A percentile compares a stretch with the other conserved stretches of the same genome.
Conservation (phyloP, 2,329 filamentous ascomycete genomes). For the Fusarium chaquense region DNA sequence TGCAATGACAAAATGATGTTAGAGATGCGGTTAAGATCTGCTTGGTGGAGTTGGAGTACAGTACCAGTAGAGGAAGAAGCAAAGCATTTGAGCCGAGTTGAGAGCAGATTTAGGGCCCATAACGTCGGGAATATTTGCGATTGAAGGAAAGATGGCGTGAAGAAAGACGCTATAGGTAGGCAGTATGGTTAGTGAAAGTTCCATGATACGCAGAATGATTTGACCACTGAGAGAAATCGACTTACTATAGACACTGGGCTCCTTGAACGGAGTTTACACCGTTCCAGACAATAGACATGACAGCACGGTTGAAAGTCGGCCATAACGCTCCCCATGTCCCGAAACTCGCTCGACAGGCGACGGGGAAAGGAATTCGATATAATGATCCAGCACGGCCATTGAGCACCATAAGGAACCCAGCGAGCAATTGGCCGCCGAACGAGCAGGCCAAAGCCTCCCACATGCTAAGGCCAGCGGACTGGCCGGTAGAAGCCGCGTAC, state of each 20-base stretch:
- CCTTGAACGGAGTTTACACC: conserved; percentile 20
- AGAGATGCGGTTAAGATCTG: no score
- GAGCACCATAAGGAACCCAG: conserved; percentile 16
- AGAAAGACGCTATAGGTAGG: conserved; percentile 1
- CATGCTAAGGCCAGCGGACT: conserved; percentile 10
- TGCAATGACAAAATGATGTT: no score
- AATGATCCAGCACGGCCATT: conserved; percentile 14
- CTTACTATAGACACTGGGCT: conserved; percentile 17
- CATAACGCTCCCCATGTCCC: conserved; percentile 21
- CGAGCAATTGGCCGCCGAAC: conserved; percentile 8
- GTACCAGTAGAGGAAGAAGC: conserved; percentile 24
- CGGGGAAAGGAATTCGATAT: conserved; percentile 11
- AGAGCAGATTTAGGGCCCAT: conserved; percentile 18
- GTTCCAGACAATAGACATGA: conserved; percentile 24
- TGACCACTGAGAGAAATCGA: no score
- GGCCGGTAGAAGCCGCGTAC: neutral
- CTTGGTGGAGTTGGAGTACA: no score
- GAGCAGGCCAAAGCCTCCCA: conserved; percentile 17
- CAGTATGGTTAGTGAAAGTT: neutral
- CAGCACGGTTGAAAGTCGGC: conserved; percentile 13
- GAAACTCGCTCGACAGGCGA: conserved; percentile 13
- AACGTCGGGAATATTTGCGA: conserved; percentile 13
- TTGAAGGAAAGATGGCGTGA: conserved; percentile 13
- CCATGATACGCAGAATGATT: neutral
- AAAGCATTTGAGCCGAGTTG: conserved; percentile 22